A percentile compares a stretch with the other conserved stretches of the same genome.
These are phyloP conservation scores for Ampelomyces quisqualis DNA, from an alignment of 2,329 filamentous ascomycete genomes.

Conservation along the genomic window DNA sequence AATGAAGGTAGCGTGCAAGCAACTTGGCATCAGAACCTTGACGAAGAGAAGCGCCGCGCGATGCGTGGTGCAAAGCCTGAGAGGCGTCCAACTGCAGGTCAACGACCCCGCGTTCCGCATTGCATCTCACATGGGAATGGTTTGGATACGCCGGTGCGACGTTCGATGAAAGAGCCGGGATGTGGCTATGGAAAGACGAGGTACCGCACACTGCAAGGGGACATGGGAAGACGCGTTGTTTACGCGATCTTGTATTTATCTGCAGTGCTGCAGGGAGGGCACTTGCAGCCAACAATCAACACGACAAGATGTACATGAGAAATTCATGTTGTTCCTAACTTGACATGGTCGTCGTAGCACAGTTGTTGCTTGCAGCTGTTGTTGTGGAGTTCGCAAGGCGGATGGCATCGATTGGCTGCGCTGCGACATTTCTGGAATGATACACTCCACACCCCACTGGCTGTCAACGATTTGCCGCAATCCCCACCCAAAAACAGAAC, in stretches of 20 bases:
- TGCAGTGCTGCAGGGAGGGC: slow-evolving; percentile 22
- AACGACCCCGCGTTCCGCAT: slow-evolving; percentile 20
- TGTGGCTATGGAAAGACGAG: slow-evolving; percentile 9
- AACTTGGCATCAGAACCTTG: slow-evolving; percentile 25
- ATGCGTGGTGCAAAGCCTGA: slow-evolving; percentile 27
- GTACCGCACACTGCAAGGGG: slow-evolving; percentile 11
- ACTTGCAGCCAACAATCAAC: slow-evolving; percentile 15
- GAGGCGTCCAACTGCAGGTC: slow-evolving; percentile 10
- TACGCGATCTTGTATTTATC: slow-evolving; percentile 18
- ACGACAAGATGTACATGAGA: slow-evolving; percentile 21
- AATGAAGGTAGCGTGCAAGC: slow-evolving; percentile 47
- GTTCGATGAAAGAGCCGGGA: slow-evolving; percentile 19
- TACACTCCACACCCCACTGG: neutral
- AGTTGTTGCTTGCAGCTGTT: slow-evolving; percentile 10
- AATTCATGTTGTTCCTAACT: slow-evolving; percentile 25
- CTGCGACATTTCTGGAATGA: too few species aligned
- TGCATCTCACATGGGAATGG: slow-evolving; percentile 26
- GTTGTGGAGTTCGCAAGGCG: slow-evolving; percentile 16
- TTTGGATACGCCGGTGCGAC: slow-evolving; percentile 40
- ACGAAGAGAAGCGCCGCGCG: slow-evolving; percentile 27
- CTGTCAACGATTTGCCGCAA: slow-evolving; percentile 12
- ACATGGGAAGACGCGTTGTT: slow-evolving; percentile 19
- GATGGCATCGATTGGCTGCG: slow-evolving; percentile 25
- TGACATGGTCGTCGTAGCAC: slow-evolving; percentile 20
- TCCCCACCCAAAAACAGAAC: slow-evolving; percentile 5